phyloP scores from a whole-genome alignment of 2,329 filamentous ascomycete genomes.

The Exophiala lecanii-corni region DNA sequence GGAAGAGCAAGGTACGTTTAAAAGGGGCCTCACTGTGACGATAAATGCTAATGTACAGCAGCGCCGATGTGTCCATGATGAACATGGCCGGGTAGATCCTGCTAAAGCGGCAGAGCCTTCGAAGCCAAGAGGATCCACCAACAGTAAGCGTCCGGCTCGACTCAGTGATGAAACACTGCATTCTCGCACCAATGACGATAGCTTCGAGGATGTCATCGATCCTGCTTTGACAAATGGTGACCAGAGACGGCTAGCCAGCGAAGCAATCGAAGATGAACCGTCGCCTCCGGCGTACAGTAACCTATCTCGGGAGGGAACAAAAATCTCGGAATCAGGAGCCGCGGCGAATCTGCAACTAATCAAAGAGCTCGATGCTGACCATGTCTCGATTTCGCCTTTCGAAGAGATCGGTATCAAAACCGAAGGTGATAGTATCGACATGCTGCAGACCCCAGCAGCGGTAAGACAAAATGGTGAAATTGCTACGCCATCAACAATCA shows the following conservation, averaged over 20 bases:
- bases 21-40: neutral
- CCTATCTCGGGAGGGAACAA: neutral
- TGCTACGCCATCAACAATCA: conserved; percentile 11
- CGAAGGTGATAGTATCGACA: neutral
- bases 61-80: conserved; percentile 64
- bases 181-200: conserved; percentile 14
- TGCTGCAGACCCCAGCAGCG: neutral
- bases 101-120: conserved; percentile 59
- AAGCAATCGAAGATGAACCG: conserved; percentile 16
- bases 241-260: conserved; percentile 1
- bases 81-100: conserved; percentile 60
- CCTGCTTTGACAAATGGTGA: conserved; percentile 19
- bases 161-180: conserved; percentile 40
- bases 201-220: conserved; percentile 23
- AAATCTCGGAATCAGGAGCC: conserved; percentile 1
- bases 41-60: conserved; percentile 32
- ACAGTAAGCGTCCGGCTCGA: conserved; percentile 49
- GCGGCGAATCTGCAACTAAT: conserved; percentile 2
- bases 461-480: conserved; percentile 1
- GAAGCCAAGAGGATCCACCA: conserved; percentile 54
- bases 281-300: conserved; percentile 26
- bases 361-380: conserved; percentile 2
- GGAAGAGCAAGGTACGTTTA: conserved; percentile 62
- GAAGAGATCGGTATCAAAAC: neutral
- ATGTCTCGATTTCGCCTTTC: neutral